Base-by-base conservation (phyloP, 495 filamentous ascomycete species). In the Cryomyces minteri region DNA sequence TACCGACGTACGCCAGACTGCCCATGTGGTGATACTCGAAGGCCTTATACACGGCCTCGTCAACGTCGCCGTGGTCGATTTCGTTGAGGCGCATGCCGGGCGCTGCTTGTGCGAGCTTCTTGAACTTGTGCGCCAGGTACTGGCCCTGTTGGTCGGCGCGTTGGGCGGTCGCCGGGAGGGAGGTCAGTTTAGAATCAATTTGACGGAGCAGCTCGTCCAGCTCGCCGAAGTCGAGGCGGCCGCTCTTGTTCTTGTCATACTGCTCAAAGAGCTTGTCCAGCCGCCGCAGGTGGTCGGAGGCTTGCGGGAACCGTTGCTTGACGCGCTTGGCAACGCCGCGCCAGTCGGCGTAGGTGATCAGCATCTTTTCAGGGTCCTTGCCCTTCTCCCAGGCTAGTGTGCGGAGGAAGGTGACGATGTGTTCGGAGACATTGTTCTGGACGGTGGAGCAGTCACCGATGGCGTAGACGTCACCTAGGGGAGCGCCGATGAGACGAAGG, bases 401-500 rank as follows among this genome's bases (percentile, higher is more conserved):
- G 47, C 87, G 86, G 6, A 98, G 69, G 64, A 96, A 96, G 11
- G 73, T 73, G 41, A 93, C 68, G 50, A 96, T 76, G 66, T 94
- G 79, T 49, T 83, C 79, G 25, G 84, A 81, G 5, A 94, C 65
- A 56, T 96, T 96, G 67, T 96, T 96, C 54, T 96, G 92, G 0
- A 96, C 92, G 0, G 90, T 96, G 9, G 82, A 67, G 65, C 90
- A 95, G 62, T 99, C 92, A n/a, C 92, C 92, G 44, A 99, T 84
- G 41, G 85, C 85, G 58, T 99, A 99, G 31, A 99, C 84, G 54
- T 95, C 90, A 36, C 92, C 90, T 0, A 96, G 67, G 0, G 90
- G 92, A 0, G 92, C 79, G 33, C 92, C 92, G 53, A 82, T 84
- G 0, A 99, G 66, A 37, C 92, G 85, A 5, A 96, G 78, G 60